Conservation (phyloP, 805 yeast genomes). For the Starmerella asiatica region DNA sequence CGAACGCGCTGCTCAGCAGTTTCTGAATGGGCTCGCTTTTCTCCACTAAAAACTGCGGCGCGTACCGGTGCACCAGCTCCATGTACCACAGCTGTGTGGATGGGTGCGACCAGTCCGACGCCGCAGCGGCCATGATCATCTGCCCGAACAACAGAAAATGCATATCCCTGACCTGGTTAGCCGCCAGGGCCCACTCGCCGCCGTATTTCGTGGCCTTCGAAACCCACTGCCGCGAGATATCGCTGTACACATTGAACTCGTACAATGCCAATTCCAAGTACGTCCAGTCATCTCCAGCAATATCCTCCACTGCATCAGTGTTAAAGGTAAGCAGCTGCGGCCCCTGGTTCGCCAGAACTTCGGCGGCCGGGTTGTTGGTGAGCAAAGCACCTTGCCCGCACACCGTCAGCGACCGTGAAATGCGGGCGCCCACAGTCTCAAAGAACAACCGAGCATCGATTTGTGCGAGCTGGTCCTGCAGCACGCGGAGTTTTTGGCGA, state of each 20-base stretch:
- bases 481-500: constrained; percentile 55
- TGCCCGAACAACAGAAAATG: constrained; percentile 31
- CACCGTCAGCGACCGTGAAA: constrained; percentile 2
- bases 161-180: constrained; percentile 5
- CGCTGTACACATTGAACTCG: constrained; percentile 68
- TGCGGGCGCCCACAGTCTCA: constrained; percentile 9
- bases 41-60: constrained; percentile 36
- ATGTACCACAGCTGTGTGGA: constrained; percentile 67
- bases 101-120: constrained; percentile 40
- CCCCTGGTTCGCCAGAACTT: constrained; percentile 36
- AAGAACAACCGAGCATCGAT: constrained; percentile 41
- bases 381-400: neutral
- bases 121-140: constrained; percentile 14
- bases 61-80: constrained; percentile 73
- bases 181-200: constrained; percentile 9
- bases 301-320: neutral
- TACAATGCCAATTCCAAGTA: constrained; percentile 73
- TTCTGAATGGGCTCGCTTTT: constrained; percentile 28
- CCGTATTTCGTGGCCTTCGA: constrained; percentile 12
- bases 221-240: constrained; percentile 31
- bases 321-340: constrained; percentile 7
- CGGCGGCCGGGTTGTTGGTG: neutral
- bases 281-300: constrained; percentile 41
- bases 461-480: constrained; percentile 70
- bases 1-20: constrained; percentile 45